These are phyloP conservation scores for Cornus kousa DNA, from an alignment of 148 eudicot genomes.

Conservation along the genomic window DNA sequence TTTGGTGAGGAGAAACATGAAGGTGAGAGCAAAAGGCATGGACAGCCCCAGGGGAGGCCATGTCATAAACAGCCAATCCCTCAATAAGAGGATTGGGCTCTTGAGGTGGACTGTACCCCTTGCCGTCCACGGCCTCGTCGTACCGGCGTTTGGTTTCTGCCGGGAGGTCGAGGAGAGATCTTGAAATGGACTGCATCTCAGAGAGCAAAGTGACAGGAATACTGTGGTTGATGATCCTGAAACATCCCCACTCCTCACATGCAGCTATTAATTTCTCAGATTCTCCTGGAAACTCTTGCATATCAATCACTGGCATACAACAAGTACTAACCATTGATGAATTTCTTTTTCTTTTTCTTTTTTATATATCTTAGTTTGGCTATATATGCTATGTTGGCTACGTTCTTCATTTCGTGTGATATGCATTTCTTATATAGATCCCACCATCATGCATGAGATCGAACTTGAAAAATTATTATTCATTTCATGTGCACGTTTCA, in stretches of 20 bases:
- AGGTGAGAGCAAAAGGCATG: conserved; percentile 19
- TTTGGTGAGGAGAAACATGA: conserved; percentile 22
- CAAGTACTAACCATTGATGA: neutral
- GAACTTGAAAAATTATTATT: too few relatives aligned
- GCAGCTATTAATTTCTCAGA: conserved; percentile 17
- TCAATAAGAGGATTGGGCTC: conserved; percentile 14
- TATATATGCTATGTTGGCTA: too few relatives aligned
- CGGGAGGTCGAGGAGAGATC: conserved; percentile 22
- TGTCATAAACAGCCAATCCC: conserved; percentile 20
- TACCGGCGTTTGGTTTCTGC: conserved; percentile 22
- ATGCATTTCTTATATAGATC: too few relatives aligned
- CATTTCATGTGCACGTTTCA: too few relatives aligned
- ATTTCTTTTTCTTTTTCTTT: too few relatives aligned
- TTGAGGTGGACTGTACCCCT: conserved; percentile 14
- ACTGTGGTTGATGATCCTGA: conserved; percentile 23
- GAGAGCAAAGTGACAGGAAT: conserved; percentile 10
- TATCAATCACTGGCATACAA: neutral
- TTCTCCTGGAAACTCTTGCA: neutral
- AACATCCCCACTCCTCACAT: conserved; percentile 28
- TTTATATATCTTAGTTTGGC: too few relatives aligned
- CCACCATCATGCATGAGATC: too few relatives aligned
- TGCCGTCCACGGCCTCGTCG: neutral
- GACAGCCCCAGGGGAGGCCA: conserved; percentile 13
- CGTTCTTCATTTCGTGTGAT: too few relatives aligned
- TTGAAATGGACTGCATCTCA: conserved; percentile 16